Percentiles rank a stretch among this genome's conserved stretches.
These are phyloP conservation scores for Malus hybrid DNA, from an alignment of 331 rosid genomes.

Conservation along the genomic window DNA sequence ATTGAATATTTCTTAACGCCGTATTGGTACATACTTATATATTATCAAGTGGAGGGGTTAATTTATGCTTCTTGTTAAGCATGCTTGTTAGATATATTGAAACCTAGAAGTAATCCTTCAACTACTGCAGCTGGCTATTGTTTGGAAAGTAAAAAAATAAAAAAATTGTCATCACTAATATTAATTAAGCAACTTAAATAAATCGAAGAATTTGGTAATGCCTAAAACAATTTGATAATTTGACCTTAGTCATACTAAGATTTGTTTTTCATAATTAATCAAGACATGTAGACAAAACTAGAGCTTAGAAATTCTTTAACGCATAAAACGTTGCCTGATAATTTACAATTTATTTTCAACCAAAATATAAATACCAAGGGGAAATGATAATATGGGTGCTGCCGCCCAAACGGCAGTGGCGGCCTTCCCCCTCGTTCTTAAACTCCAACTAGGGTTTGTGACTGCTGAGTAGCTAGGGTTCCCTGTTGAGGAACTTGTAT, in stretches of 20 bases:
- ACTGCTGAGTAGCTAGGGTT: not conserved
- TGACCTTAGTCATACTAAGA: not conserved
- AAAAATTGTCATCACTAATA: not conserved
- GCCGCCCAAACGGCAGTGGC: not conserved
- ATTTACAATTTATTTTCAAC: too few relatives aligned
- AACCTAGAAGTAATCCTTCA: not conserved
- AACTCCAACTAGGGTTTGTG: not conserved
- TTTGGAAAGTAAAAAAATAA: too few relatives aligned
- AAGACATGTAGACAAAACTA: not conserved
- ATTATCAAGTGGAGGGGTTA: too few relatives aligned
- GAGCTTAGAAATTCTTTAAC: not conserved
- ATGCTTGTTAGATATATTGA: not conserved
- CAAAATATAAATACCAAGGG: too few relatives aligned
- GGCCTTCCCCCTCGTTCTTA: not conserved
- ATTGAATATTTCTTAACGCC: too few relatives aligned
- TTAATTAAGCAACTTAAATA: too few relatives aligned
- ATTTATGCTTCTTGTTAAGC: not conserved
- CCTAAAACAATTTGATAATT: not conserved
- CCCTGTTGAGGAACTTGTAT: conserved; percentile 3
- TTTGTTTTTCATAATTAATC: not conserved
- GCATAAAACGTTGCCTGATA: not conserved
- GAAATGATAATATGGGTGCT: not conserved
- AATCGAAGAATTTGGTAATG: not conserved
- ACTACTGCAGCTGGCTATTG: not conserved
- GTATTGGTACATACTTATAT: too few relatives aligned